phyloP scores from a whole-genome alignment of 768 basidiomycete genomes.

The Hypholoma sublateritium region DNA sequence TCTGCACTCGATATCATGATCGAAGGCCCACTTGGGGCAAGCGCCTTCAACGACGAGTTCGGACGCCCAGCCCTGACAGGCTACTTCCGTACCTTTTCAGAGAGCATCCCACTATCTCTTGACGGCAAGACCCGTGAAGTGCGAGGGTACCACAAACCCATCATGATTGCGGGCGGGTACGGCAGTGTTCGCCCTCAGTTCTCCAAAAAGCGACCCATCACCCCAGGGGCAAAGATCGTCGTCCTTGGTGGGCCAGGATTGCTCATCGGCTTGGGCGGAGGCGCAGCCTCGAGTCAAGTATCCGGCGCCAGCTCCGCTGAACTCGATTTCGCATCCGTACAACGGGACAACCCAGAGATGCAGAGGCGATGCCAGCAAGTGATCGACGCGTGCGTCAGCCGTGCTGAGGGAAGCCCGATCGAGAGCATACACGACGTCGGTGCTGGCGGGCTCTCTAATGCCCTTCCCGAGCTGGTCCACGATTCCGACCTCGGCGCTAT shows the following conservation, averaged over 20 bases:
- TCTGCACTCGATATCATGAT: conserved; percentile 96
- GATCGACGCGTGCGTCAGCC: conserved; percentile 83
- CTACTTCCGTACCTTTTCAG: conserved; percentile 94
- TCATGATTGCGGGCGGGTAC: conserved; percentile 98
- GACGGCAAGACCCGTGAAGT: conserved; percentile 57
- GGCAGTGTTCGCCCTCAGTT: conserved; percentile 89
- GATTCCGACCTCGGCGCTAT: conserved; percentile 89
- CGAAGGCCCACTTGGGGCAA: conserved; percentile 91
- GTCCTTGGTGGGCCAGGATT: conserved; percentile 96
- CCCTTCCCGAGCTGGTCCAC: conserved; percentile 94
- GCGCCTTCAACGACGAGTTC: conserved; percentile 98
- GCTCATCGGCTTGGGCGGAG: conserved; percentile 95
- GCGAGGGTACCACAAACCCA: conserved; percentile 98
- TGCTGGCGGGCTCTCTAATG: conserved; percentile 95
- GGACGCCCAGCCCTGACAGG: conserved; percentile 90
- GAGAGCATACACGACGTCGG: conserved; percentile 98
- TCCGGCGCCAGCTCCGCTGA: conserved; percentile 90
- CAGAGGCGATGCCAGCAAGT: conserved; percentile 96
- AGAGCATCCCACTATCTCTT: conserved; percentile 58
- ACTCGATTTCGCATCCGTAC: conserved; percentile 96
- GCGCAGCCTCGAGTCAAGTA: conserved; percentile 92
- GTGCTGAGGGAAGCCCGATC: conserved; percentile 67
- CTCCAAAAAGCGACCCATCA: conserved; percentile 75
- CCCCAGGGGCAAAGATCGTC: conserved; percentile 81
- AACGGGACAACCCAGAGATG: conserved; percentile 98